Conservation (phyloP, 2,329 filamentous ascomycete genomes). For the Emericellopsis cladophorae region DNA sequence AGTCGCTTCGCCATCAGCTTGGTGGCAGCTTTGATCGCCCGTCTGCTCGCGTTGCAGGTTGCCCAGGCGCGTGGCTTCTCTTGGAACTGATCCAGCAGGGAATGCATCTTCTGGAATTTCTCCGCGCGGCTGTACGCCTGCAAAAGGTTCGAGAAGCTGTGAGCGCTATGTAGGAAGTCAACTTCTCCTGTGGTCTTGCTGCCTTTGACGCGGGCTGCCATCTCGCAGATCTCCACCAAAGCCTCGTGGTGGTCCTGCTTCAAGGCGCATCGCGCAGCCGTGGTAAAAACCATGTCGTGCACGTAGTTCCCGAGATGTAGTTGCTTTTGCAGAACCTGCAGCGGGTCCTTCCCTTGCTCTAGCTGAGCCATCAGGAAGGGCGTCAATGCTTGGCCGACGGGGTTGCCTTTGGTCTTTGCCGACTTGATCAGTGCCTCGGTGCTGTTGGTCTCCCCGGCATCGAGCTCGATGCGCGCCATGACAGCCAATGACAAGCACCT, state of each 20-base stretch:
- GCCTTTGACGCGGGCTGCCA: slow-evolving; percentile 23
- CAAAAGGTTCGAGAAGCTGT: slow-evolving; percentile 24
- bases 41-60: not conserved
- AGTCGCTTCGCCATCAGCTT: not conserved
- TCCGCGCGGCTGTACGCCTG: slow-evolving; percentile 15
- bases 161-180: slow-evolving; percentile 20
- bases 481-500: slow-evolving; percentile 17
- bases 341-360: slow-evolving; percentile 15
- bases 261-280: not conserved
- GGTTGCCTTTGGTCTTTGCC: slow-evolving; percentile 24
- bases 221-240: slow-evolving; percentile 18
- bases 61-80: slow-evolving; percentile 18
- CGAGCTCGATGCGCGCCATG: slow-evolving; percentile 22
- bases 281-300: slow-evolving; percentile 21
- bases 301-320: slow-evolving; percentile 14
- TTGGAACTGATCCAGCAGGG: slow-evolving; percentile 16
- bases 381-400: slow-evolving; percentile 25
- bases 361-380: slow-evolving; percentile 25
- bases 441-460: slow-evolving; percentile 12
- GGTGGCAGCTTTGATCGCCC: too few species aligned
- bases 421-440: slow-evolving; percentile 26
- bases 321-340: slow-evolving; percentile 13
- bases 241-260: slow-evolving; percentile 9
- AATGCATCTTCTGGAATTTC: slow-evolving; percentile 16
- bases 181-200: slow-evolving; percentile 6